A percentile compares a stretch with the other conserved stretches of the same genome.
Conservation (phyloP, 1,284 basidiomycete genomes). For the Vanrija sp. region DNA sequence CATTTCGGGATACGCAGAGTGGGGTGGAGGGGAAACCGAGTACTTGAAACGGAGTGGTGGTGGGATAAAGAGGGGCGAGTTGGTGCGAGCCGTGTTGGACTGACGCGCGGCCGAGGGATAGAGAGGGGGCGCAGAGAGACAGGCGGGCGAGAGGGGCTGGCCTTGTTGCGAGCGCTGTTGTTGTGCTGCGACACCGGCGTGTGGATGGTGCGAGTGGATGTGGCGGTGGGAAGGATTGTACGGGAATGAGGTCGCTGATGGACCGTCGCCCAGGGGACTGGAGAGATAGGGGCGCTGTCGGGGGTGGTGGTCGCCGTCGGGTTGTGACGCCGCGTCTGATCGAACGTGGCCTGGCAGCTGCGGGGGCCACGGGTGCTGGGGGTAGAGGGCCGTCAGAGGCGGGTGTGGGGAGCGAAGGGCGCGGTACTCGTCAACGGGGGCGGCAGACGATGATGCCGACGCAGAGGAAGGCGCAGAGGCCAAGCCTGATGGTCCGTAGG, state of each 20-base stretch:
- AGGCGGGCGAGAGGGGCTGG: conserved; percentile 9
- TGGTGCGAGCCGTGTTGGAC: conserved; percentile 1
- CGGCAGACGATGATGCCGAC: conserved; percentile 12
- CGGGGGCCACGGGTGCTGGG: conserved; percentile 19
- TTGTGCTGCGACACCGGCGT: no score
- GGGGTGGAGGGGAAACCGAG: conserved; percentile 29
- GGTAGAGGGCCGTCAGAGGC: conserved; percentile 36
- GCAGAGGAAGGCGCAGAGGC: neutral
- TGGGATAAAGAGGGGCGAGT: conserved; percentile 37
- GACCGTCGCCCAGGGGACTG: conserved; percentile 18
- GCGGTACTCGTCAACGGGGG: conserved; percentile 22
- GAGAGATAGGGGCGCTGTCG: conserved; percentile 13
- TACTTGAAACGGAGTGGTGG: conserved; percentile 43
- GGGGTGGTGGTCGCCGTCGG: conserved; percentile 3
- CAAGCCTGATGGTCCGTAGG: neutral
- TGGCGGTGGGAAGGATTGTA: conserved; percentile 6
- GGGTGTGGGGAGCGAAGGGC: conserved; percentile 41
- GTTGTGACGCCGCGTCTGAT: neutral
- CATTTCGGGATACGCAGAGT: conserved; percentile 18
- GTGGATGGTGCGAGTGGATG: neutral
- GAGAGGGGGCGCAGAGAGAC: conserved; percentile 13
- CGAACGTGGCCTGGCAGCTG: conserved; percentile 3
- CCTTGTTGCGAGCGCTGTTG: neutral
- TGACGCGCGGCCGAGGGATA: conserved; percentile 1
- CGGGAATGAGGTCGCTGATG: neutral